Evolutionary conservation across 495 filamentous ascomycete species (phyloP), one percentile per base, ranked within the genome.

Genomic region (Penicillium arizonense): DNA sequence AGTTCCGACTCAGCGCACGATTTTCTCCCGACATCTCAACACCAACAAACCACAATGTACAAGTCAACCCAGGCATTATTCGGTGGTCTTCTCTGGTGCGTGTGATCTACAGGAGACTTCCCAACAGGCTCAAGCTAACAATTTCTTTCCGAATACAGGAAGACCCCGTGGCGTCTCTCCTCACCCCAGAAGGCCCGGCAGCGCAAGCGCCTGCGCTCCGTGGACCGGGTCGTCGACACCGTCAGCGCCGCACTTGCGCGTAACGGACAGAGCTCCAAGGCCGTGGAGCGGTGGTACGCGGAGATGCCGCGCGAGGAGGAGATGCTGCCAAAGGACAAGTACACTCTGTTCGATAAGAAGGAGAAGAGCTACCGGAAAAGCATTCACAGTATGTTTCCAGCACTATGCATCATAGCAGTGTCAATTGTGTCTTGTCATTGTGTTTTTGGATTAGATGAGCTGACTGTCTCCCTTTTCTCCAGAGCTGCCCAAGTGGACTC

Each of bases 131-230:
- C 24, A 26, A 26, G 37, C 58, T 62, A 60, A 61, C 45, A 32
- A 13, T 44, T 9, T 16, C 46, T 59, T 48, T 33, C 50, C 24
- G 33, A 5, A 32, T 44, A 59, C 58, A 97, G 94, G 94, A 98
- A 98, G 86, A 92, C 87, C 68, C 95, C 94, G 51, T 98, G 91
- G 90, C 89, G 95, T 43, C 86, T 98, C 64, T 98, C 94, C 37
- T 70, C 77, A 49, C 86, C 85, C 59, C 94, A 97, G 68, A 98
- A 98, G 70, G 82, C 82, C 54, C 89, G 94, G 28, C 94, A 97
- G 52, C 86, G 94, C 50, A 81, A 87, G 68, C 89, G 94, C 20
- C 78, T 98, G 40, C 87, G 87, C 50, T 82, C 83, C 49, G 93
- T 98, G 47, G 94, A 98, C 74, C 77, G 74, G 7, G 85, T 96